Evolutionary conservation across 2,329 filamentous ascomycete species (phyloP), one percentile per base, ranked within the genome.

Genomic region (Aaosphaeria pasadenensis): DNA sequence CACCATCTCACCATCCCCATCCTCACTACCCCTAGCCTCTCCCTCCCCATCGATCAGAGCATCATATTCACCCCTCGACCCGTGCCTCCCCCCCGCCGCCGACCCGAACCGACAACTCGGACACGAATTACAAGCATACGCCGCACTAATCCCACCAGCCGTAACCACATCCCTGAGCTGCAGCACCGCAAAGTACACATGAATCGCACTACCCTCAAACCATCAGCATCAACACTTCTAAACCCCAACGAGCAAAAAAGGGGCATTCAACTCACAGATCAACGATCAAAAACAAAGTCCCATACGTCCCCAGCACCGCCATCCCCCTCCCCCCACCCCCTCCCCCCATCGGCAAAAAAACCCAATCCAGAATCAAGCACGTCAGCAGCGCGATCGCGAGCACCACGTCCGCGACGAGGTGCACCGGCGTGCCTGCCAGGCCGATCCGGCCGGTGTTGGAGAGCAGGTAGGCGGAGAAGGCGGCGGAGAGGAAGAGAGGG

Each of bases 281-380:
- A n/a, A 53, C 50, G 1, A 60, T 53, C 4, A 65, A 6, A 17
- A 66, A 67, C 6, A 59, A 59, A 3, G 60, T 62, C 5, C 59
- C 52, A 47, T 66, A 67, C 1, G 62, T 61, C 24, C 59, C 63
- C 5, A 66, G 35, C 39, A 67, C 56, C 4, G 59, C 31, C 32
- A 49, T 38, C 2, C 43, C 51, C 2, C 38, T 28, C 11, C 43
- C n/a, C 5, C 11, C 17, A 24, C 7, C 7, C 39, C 7, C 39
- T 36, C 33, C n/a, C 33, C n/a, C 11, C 7, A 9, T 47, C 1
- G 48, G 50, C 50, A 63, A 48, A 29, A 49, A 46, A 1, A 63
- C 45, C 61, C 61, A 64, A 0, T 49, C 47, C 44, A 64, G 24
- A 6, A 67, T 58, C 48, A 65, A 41, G 36, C 56, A 62, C 2